Conservation (phyloP, 108 stramenopile genomes). For the Craspedostauros australis region DNA sequence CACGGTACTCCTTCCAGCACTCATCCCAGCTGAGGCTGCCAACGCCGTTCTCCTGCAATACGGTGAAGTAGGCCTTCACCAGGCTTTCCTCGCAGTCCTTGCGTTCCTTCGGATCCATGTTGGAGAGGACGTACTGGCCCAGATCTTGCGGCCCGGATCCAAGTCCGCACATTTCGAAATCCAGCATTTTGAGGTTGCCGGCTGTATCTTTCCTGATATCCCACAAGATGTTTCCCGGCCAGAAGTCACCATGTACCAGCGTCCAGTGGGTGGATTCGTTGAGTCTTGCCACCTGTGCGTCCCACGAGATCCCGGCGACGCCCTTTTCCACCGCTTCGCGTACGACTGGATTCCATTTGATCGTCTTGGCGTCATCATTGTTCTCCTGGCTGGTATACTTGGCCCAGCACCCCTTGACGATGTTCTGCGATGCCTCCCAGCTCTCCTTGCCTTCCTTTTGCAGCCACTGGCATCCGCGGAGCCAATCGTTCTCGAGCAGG, state of each 20-base stretch:
- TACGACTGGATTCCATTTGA: conserved; percentile 36
- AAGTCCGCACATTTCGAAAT: conserved; percentile 61
- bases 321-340: conserved; percentile 9
- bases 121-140: conserved; percentile 50
- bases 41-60: conserved; percentile 13
- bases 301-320: conserved; percentile 31
- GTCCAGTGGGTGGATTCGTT: conserved; percentile 17
- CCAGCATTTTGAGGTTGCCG: conserved; percentile 20
- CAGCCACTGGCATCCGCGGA: conserved; percentile 44
- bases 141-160: conserved; percentile 60
- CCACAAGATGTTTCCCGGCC: conserved; percentile 51
- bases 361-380: neutral
- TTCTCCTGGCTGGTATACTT: neutral
- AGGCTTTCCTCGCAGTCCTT: conserved; percentile 19
- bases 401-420: conserved; percentile 21
- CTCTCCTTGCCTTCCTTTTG: conserved; percentile 23
- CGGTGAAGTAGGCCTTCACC: conserved; percentile 29
- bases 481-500: conserved; percentile 12
- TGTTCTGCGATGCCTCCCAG: conserved; percentile 35
- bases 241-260: conserved; percentile 57
- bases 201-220: neutral
- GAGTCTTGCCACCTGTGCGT: conserved; percentile 24
- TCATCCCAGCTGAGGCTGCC: conserved; percentile 19
- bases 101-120: conserved; percentile 39
- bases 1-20: conserved; percentile 43